Evolutionary conservation across 495 filamentous ascomycete species (phyloP).

Genomic region (Margaritispora aquatica): DNA sequence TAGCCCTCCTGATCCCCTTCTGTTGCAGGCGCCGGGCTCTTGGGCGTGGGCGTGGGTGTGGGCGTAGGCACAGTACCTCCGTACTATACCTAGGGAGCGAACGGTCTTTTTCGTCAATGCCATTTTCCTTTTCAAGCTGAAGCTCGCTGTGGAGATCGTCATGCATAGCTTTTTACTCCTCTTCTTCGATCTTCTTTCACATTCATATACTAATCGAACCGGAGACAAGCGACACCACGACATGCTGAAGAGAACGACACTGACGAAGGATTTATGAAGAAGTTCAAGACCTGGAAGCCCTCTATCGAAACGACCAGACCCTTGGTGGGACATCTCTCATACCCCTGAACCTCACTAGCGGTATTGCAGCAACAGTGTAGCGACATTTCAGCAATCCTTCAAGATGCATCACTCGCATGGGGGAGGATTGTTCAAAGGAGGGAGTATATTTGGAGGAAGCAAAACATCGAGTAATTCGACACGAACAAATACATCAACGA

Average conservation of each 20-base stretch:
- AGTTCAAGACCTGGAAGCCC: too few species aligned
- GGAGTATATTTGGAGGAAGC: constrained; percentile 7
- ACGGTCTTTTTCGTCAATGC: background rate
- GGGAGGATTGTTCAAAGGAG: constrained; percentile 9
- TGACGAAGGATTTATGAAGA: too few species aligned
- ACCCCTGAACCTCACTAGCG: background rate
- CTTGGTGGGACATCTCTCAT: background rate
- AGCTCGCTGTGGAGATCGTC: too few species aligned
- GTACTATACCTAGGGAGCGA: too few species aligned
- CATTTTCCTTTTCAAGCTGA: background rate
- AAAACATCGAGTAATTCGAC: constrained; percentile 7
- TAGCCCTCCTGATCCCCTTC: background rate
- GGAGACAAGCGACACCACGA: background rate
- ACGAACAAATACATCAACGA: background rate
- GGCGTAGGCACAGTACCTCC: too few species aligned
- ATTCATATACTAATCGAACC: background rate
- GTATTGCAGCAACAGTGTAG: background rate
- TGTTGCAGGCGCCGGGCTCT: background rate
- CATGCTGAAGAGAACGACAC: background rate
- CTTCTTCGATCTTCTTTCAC: too few species aligned
- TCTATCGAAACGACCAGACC: background rate
- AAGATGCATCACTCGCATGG: background rate
- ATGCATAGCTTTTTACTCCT: too few species aligned
- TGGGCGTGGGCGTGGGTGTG: too few species aligned
- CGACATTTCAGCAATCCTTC: background rate